A percentile compares a stretch with the other conserved stretches of the same genome.
Conservation (phyloP, 1,284 basidiomycete species). For the Microbotryum intermedium region DNA sequence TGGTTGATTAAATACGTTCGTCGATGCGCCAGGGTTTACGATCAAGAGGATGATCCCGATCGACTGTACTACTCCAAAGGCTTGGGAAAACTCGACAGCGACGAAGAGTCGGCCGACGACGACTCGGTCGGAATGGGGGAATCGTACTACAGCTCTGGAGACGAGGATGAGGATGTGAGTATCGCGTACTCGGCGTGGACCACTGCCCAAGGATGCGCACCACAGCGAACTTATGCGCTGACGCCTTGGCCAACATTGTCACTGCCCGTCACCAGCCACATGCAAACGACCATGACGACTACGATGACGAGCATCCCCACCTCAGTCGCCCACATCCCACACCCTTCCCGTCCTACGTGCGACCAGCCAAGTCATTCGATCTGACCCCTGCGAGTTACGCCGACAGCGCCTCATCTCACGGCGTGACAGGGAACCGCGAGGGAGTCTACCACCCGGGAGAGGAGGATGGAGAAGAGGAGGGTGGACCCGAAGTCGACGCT, state of each 20-base stretch:
- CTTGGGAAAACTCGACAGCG: slow-evolving; percentile 59
- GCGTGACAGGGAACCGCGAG: too few species aligned
- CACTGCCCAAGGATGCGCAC: too few species aligned
- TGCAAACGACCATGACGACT: slow-evolving; percentile 16
- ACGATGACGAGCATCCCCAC: slow-evolving; percentile 9
- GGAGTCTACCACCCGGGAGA: neutral
- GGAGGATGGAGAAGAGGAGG: slow-evolving; percentile 18
- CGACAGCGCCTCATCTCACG: neutral
- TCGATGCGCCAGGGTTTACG: slow-evolving; percentile 21
- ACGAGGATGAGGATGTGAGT: slow-evolving; percentile 14
- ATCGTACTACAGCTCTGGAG: neutral
- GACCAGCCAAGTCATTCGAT: slow-evolving; percentile 23
- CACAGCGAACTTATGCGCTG: slow-evolving; percentile 8
- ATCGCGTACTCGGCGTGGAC: neutral
- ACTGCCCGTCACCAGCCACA: neutral
- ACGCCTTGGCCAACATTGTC: neutral
- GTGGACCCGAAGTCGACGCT: slow-evolving; percentile 38
- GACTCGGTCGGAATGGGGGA: slow-evolving; percentile 22
- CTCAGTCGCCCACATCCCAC: slow-evolving; percentile 9
- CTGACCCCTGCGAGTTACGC: slow-evolving; percentile 14
- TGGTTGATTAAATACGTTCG: neutral
- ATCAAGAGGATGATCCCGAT: slow-evolving; percentile 33
- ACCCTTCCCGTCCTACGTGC: slow-evolving; percentile 6
- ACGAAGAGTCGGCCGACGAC: slow-evolving; percentile 61
- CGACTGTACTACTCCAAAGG: slow-evolving; percentile 52